A percentile compares a stretch with the other conserved stretches of the same genome.
Evolutionary conservation across 164 flowering plant species (phyloP).

Genomic region (Umbilicus rupestris): DNA sequence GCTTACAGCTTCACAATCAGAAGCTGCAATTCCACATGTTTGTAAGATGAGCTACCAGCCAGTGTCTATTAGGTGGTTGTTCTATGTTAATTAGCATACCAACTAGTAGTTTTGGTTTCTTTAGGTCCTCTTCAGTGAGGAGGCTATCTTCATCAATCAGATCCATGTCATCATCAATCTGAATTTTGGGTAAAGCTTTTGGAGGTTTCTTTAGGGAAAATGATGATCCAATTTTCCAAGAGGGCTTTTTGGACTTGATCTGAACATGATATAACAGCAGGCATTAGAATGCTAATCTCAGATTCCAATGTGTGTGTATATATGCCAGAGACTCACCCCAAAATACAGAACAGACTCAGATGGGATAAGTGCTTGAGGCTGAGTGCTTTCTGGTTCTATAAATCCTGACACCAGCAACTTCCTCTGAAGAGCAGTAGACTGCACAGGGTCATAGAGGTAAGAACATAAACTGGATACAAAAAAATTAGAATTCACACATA

Average conservation of each 20-base stretch:
- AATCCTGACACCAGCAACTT: slow-evolving; percentile 67
- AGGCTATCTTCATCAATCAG: slow-evolving; percentile 94
- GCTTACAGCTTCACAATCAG: slow-evolving; percentile 88
- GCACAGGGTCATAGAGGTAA: slow-evolving; percentile 15
- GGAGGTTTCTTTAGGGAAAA: slow-evolving; percentile 57
- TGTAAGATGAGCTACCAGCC: background rate
- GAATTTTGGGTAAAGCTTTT: slow-evolving; percentile 50
- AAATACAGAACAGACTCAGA: slow-evolving; percentile 23
- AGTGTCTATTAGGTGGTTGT: background rate
- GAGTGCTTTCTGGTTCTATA: slow-evolving; percentile 38
- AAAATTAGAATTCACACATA: slow-evolving; percentile 8
- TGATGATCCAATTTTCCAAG: slow-evolving; percentile 88
- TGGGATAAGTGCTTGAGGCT: slow-evolving; percentile 19
- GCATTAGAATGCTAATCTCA: no score
- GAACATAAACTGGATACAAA: background rate
- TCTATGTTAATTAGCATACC: slow-evolving; percentile 25
- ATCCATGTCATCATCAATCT: slow-evolving; percentile 72
- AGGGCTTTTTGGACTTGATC: slow-evolving; percentile 71
- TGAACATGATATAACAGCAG: slow-evolving; percentile 11
- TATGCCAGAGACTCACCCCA: slow-evolving; percentile 32
- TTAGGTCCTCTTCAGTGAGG: slow-evolving; percentile 80
- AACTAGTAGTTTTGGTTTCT: slow-evolving; percentile 68
- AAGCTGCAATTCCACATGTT: slow-evolving; percentile 30
- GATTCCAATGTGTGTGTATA: background rate
- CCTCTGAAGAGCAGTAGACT: slow-evolving; percentile 46